These are phyloP conservation scores for Globisporangium echinulatum DNA, from an alignment of 352 stramenopile genomes.

Conservation along the genomic window DNA sequence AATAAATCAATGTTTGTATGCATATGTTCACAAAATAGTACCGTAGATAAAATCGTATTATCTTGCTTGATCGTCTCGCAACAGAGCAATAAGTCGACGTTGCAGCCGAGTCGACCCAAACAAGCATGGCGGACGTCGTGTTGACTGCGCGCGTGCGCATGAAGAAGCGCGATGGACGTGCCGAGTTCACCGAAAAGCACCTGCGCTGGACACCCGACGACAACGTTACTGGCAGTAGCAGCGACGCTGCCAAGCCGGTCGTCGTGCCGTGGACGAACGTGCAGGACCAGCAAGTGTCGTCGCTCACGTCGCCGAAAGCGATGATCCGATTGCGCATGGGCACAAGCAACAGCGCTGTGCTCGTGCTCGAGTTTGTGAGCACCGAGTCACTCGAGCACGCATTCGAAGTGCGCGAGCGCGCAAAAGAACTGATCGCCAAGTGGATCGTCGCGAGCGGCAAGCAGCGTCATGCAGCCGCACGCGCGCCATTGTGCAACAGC, in stretches of 20 bases:
- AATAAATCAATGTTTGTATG: too few relatives aligned
- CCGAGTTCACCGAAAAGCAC: conserved; percentile 48
- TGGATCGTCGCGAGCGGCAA: conserved; percentile 40
- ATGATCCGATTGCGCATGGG: conserved; percentile 76
- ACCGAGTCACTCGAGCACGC: conserved; percentile 47
- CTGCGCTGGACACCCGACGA: conserved; percentile 53
- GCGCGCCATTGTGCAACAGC: conserved; percentile 48
- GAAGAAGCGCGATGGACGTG: conserved; percentile 72
- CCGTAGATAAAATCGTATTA: too few relatives aligned
- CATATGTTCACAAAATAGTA: too few relatives aligned
- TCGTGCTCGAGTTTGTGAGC: conserved; percentile 67
- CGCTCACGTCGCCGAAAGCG: conserved; percentile 57
- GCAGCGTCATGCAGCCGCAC: conserved; percentile 7
- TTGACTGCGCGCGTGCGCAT: conserved; percentile 59
- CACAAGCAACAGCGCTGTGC: conserved; percentile 47
- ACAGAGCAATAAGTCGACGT: too few relatives aligned
- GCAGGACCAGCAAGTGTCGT: conserved; percentile 81
- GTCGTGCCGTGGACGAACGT: conserved; percentile 61
- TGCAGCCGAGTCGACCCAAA: background rate
- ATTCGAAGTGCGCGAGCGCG: conserved; percentile 62
- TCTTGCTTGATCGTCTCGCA: too few relatives aligned
- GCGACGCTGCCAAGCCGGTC: conserved; percentile 27
- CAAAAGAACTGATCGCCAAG: conserved; percentile 60
- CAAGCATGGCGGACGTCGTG: conserved; percentile 8
- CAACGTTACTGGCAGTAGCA: background rate